Conservation (phyloP, 371 early-diverging fungal genomes). For the Cladochytrium tenue region DNA sequence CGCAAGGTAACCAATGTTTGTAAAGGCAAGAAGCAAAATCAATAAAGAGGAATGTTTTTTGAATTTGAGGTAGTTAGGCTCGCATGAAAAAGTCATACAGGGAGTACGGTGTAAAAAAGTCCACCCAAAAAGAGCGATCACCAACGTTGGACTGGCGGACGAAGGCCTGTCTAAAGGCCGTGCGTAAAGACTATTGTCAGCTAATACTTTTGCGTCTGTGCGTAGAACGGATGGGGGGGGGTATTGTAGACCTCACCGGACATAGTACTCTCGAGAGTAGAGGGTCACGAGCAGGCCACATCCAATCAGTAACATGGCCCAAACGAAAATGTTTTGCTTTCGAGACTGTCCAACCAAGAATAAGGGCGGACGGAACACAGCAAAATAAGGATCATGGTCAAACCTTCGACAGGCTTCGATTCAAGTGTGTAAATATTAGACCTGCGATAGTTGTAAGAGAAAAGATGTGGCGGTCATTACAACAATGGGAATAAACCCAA, state of each 20-base stretch:
- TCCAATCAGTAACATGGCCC: slow-evolving; percentile 26
- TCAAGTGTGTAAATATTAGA: not conserved
- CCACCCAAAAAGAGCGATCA: slow-evolving; percentile 2
- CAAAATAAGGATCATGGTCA: not conserved
- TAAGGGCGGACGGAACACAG: not conserved
- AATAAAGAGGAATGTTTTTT: not conserved
- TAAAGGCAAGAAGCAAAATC: not conserved
- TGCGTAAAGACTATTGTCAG: too few relatives aligned
- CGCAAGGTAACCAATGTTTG: too few relatives aligned
- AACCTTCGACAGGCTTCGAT: not conserved
- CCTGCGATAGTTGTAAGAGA: not conserved
- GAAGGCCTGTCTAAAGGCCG: not conserved
- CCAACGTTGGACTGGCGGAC: not conserved
- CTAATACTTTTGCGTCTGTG: too few relatives aligned
- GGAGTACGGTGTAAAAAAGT: slow-evolving; percentile 12
- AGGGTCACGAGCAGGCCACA: slow-evolving; percentile 18
- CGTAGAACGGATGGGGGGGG: not conserved
- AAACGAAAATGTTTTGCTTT: slow-evolving; percentile 18
- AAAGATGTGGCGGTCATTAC: not conserved
- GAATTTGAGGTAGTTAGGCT: not conserved
- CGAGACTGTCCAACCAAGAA: slow-evolving; percentile 1
- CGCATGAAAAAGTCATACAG: slow-evolving; percentile 5
- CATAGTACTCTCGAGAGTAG: slow-evolving; percentile 22
- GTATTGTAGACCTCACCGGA: not conserved
- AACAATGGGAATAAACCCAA: not conserved